phyloP scores from a whole-genome alignment of 345 rosid genomes.

The Pelargonium nanum region DNA sequence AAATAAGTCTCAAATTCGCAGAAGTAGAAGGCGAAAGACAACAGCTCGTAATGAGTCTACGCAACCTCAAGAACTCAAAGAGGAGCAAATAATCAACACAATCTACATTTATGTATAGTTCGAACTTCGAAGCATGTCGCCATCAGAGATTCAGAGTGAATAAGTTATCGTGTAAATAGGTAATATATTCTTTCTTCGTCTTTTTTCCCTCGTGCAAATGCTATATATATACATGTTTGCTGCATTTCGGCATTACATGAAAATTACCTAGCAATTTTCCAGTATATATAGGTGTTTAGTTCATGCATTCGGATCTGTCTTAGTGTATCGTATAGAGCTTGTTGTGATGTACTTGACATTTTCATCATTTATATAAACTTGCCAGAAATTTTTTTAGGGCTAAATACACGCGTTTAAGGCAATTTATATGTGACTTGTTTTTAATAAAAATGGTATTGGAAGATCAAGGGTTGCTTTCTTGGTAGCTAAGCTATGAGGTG shows the following conservation, averaged over 20 bases:
- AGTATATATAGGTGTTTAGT: no score
- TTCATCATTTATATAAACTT: no score
- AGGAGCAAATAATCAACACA: background rate
- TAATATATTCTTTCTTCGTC: background rate
- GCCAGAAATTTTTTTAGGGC: background rate
- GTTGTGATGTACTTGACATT: background rate
- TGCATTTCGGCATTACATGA: no score
- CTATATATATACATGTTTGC: no score
- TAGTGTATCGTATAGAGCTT: background rate
- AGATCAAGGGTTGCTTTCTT: background rate
- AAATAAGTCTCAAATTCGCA: conserved; percentile 41
- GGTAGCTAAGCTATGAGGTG: background rate
- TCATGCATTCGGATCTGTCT: background rate
- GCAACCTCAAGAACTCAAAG: conserved; percentile 24
- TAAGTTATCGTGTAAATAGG: background rate
- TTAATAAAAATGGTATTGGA: background rate
- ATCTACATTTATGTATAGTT: background rate
- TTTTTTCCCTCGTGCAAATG: no score
- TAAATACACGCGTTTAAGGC: background rate
- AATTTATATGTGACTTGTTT: background rate
- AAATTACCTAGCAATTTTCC: background rate
- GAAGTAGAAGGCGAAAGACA: conserved; percentile 46
- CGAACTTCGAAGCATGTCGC: background rate
- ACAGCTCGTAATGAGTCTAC: conserved; percentile 27
- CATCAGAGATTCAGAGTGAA: background rate